Evolutionary conservation across 2,329 filamentous ascomycete genomes (phyloP).

Genomic region (Hymenoscyphus repandus): DNA sequence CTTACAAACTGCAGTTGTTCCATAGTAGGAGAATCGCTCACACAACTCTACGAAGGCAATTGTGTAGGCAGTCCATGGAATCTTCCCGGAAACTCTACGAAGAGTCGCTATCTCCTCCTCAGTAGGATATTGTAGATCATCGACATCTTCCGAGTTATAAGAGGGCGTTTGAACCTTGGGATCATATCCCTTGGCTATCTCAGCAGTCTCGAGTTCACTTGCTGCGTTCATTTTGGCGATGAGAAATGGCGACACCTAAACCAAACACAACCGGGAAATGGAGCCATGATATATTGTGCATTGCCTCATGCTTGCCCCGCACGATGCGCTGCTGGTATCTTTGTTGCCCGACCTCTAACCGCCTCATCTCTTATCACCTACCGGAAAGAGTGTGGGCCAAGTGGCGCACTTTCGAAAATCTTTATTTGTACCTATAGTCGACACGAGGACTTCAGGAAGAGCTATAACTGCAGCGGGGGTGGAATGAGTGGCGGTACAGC

Average conservation of each 20-base stretch:
- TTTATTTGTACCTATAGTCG: neutral
- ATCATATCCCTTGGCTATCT: slow-evolving; percentile 3
- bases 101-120: slow-evolving; percentile 25
- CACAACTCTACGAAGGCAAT: slow-evolving; percentile 60
- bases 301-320: neutral
- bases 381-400: slow-evolving; percentile 2
- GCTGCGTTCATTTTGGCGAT: slow-evolving; percentile 6
- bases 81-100: slow-evolving; percentile 22
- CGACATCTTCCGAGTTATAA: neutral
- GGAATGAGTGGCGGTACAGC: no score
- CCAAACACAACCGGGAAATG: neutral
- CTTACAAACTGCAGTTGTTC: slow-evolving; percentile 55
- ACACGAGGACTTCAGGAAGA: neutral
- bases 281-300: slow-evolving; percentile 1
- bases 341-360: neutral
- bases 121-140: slow-evolving; percentile 12
- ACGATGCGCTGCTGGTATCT: neutral
- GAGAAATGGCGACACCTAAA: neutral
- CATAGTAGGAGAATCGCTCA: slow-evolving; percentile 59
- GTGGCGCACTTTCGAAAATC: neutral
- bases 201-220: slow-evolving; percentile 6
- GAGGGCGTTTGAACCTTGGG: neutral
- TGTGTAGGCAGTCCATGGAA: slow-evolving; percentile 34
- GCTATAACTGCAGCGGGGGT: neutral
- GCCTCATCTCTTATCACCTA: slow-evolving; percentile 5